Base-by-base conservation (phyloP, 2,329 filamentous ascomycete species). In the Apiospora marii region DNA sequence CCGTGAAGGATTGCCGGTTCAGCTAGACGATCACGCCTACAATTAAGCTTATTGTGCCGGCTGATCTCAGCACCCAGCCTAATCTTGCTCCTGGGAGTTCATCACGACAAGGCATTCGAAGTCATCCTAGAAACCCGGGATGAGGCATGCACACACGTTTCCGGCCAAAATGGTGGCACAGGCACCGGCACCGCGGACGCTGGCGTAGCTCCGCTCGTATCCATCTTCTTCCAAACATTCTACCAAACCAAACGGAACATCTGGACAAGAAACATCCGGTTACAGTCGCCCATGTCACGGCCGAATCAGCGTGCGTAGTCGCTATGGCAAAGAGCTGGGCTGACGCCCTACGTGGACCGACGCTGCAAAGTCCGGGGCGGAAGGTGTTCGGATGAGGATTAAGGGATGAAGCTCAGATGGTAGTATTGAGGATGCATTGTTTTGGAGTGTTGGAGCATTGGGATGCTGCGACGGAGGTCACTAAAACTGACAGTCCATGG, bases 201-300 rank as follows among this genome's bases (percentile, higher is more conserved):
- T 6, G 53, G 14, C 7, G 13, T 41, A 24, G 34, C 19, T 41
- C 41, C 30, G n/a, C 34, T 41, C 8, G 10, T 34, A 41, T 34
- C 53, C 53, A 41, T 22, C 8, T 19, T 16, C 27, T 22, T 4
- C 58, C 58, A 64, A 64, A 41, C 58, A 64, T 41, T 12, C 19
- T 41, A n/a, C 30, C 30, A 64, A 64, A 41, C 58, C 58, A 64
- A 64, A 64, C 58, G 58, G 58, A 64, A 64, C 58, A 64, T 64
- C 8, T 64, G 58, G 34, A 19, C 34, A 64, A 24, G 19, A 64
- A 64, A 64, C 58, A 41, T 64, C 58, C 58, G 58, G 58, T 64
- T 64, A 64, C 58, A 64, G 58, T 34, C 58, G 58, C 4, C 58
- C 14, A 5, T 37, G 58, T 19, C 16, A 64, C 58, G 58, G 10